Evolutionary conservation across 1,139 yeast genomes (phyloP).

Genomic region (Magnusiomyces tetraspermus): DNA sequence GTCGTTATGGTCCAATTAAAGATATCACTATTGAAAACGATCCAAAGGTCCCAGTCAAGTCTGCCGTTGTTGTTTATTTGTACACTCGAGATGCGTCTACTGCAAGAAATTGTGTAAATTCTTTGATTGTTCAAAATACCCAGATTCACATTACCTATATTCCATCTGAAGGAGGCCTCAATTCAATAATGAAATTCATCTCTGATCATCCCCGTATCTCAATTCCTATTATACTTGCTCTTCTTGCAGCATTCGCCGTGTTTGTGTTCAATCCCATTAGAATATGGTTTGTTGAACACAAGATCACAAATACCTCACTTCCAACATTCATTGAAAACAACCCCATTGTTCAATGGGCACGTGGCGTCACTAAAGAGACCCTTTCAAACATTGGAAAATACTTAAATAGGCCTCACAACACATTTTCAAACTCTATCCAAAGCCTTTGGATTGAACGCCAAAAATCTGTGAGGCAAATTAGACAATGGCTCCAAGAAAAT

Average conservation of each 20-base stretch:
- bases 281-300: constrained; percentile 65
- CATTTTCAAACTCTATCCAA: constrained; percentile 24
- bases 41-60: constrained; percentile 43
- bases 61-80: constrained; percentile 48
- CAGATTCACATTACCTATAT: constrained; percentile 65
- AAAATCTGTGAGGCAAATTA: constrained; percentile 57
- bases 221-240: constrained; percentile 53
- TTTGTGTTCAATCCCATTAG: constrained; percentile 87
- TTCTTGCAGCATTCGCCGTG: constrained; percentile 70
- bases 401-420: constrained; percentile 2
- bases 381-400: constrained; percentile 8
- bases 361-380: constrained; percentile 3
- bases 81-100: constrained; percentile 61
- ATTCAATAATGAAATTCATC: constrained; percentile 18
- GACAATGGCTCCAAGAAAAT: constrained; percentile 69
- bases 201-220: constrained; percentile 69
- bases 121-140: constrained; percentile 44
- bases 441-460: constrained; percentile 64
- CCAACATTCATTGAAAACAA: constrained; percentile 7
- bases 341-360: constrained; percentile 4
- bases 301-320: constrained; percentile 34
- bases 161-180: constrained; percentile 40
- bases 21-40: constrained; percentile 41
- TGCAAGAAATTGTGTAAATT: constrained; percentile 89
- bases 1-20: constrained; percentile 76